Evolutionary conservation across 306 rosid genomes (phyloP).

Genomic region (Vachellia pachyceras): DNA sequence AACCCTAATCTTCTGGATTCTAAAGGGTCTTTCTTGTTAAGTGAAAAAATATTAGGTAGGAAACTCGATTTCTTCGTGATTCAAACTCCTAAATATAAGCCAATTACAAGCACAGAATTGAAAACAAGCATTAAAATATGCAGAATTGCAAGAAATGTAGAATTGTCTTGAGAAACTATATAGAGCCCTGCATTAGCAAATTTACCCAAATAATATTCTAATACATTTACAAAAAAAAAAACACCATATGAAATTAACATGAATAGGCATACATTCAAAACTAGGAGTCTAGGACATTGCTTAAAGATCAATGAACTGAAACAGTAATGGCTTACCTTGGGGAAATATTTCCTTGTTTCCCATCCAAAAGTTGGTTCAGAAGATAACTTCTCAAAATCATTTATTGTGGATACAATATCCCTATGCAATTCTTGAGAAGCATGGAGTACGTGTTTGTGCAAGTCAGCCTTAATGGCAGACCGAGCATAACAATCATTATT

Average conservation of each 20-base stretch:
- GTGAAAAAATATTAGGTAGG: not conserved
- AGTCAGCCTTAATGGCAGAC: conserved; percentile 53
- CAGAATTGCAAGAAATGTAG: not conserved
- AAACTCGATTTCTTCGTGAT: not conserved
- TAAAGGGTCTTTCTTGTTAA: not conserved
- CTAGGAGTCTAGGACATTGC: not conserved
- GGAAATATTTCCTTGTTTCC: conserved; percentile 59
- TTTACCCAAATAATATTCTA: not conserved
- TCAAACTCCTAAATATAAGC: not conserved
- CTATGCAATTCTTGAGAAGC: conserved; percentile 43
- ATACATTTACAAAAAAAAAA: not conserved
- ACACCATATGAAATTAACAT: not conserved
- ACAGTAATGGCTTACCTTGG: conserved; percentile 46
- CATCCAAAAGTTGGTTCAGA: conserved; percentile 61
- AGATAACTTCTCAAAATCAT: conserved; percentile 41
- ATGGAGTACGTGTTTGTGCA: conserved; percentile 63
- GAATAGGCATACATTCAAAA: not conserved
- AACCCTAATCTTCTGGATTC: too few species aligned
- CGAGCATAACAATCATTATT: conserved; percentile 70
- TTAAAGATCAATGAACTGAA: not conserved
- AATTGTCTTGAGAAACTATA: not conserved
- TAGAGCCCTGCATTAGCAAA: not conserved
- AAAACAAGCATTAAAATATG: not conserved
- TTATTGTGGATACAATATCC: conserved; percentile 42
- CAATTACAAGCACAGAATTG: too few species aligned